Base-by-base conservation (phyloP, 2,329 filamentous ascomycete genomes). In the Diaporthe caulivora region DNA sequence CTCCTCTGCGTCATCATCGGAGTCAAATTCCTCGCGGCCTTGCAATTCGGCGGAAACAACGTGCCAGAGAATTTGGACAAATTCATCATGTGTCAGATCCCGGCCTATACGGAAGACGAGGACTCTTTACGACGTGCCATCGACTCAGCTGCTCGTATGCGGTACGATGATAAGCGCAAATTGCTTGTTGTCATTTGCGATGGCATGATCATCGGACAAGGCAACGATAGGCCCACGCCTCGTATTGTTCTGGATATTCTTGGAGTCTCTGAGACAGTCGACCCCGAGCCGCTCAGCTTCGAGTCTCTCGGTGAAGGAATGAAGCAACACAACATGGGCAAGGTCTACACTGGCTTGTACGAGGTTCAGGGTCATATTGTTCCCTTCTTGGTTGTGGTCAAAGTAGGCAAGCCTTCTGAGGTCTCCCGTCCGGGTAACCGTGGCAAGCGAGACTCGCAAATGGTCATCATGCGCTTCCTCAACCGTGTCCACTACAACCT, bases 291-390 rank as follows among this genome's bases (percentile, higher is more conserved):
- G 3, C 88, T 99, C 73, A 98, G 95, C 87, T 99, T 99, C 79
- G 96, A 99, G 82, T 96, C 95, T 80, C 90, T 99, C 47, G 97
- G 97, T 74, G 96, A 98, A 84, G 97, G 97, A 81, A 91, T 93
- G 85, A 98, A 97, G 86, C 97, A 98, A 83, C 97, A 98, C 87
- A 99, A 99, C 84, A 98, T 98, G 96, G 97, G 94, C 83, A 99
- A 99, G 84, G 92, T 98, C 77, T 99, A 99, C 85, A 98, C 97
- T 26, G 97, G 97, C 80, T 88, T 99, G 7, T 99, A 99, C 82
- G 97, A 99, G 84, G 95, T 98, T 9, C 94, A 98, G 81, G 97
- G 97, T 76, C 96, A 99, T 81, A 98, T 99, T 77, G 97, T 99
- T 58, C 97, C 97, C 29, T 99, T 98, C 90, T 83, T 99, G 82